Evolutionary conservation across 2,329 filamentous ascomycete genomes (phyloP), one percentile per base, ranked within the genome.

Genomic region (Trichoderma oligosporum): DNA sequence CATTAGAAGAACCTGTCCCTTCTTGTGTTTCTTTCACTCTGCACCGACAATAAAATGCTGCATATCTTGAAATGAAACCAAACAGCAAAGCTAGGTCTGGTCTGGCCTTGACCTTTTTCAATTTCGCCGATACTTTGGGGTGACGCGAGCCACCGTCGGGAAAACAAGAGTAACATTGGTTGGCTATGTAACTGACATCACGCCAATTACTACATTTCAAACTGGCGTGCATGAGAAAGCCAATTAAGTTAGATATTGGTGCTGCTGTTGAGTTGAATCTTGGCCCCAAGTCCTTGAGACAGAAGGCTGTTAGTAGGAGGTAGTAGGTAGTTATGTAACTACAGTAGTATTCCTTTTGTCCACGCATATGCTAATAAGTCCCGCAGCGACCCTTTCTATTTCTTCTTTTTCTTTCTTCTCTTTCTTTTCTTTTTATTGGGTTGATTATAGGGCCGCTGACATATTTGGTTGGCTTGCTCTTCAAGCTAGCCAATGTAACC

Each of bases 331-430:
- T n/a, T n/a, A n/a, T n/a, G n/a, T n/a, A n/a, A n/a, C n/a, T n/a
- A n/a, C n/a, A 14, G 39, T 14, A 22, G 39, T 20, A 14, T 24
- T 49, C 44, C 24, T 27, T 38, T 51, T 36, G 41, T 24, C 38
- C 42, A 35, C 38, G 54, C 45, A 42, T 55, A 49, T 56, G 42
- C 44, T n/a, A 18, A 22, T 7, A 57, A 42, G 45, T 35, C 22
- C 22, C 25, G 38, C 45, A 44, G 44, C 9, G 8, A n/a, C n/a
- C n/a, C n/a, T n/a, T n/a, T n/a, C n/a, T n/a, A n/a, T n/a, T n/a
- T n/a, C n/a, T n/a, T n/a, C n/a, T n/a, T n/a, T n/a, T n/a, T n/a
- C n/a, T n/a, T n/a, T n/a, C n/a, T n/a, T n/a, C n/a, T n/a, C n/a
- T 22, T 33, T 27, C 11, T 18, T 44, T 36, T 35, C 7, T 4